A percentile compares a stretch with the other conserved stretches of the same genome.
phyloP scores from a whole-genome alignment of 2,329 filamentous ascomycete species.

The Fusarium albidum region DNA sequence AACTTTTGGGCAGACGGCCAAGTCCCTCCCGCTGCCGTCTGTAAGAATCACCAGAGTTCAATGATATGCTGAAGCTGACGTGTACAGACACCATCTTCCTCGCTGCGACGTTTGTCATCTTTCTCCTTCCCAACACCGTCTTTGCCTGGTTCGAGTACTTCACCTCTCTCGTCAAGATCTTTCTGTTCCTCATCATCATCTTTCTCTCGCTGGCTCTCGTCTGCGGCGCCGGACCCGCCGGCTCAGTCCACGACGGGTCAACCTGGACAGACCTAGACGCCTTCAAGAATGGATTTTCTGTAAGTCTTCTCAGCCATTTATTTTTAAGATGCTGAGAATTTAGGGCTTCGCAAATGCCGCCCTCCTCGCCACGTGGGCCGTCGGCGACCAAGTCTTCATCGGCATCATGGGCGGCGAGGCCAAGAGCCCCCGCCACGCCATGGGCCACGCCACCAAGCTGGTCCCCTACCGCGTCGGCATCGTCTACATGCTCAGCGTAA shows the following conservation, averaged over 20 bases:
- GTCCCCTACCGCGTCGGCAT: conserved; percentile 31
- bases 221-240: conserved; percentile 19
- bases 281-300: conserved; percentile 28
- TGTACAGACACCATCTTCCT: background rate
- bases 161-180: conserved; percentile 10
- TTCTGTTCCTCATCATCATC: conserved; percentile 9
- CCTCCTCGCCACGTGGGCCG: conserved; percentile 31
- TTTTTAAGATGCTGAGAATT: too few species aligned
- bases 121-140: background rate
- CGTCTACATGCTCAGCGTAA: conserved; percentile 30
- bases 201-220: conserved; percentile 20
- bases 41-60: conserved; percentile 1
- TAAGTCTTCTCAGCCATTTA: background rate
- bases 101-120: conserved; percentile 2
- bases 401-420: conserved; percentile 37
- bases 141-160: conserved; percentile 14
- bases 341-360: conserved; percentile 34
- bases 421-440: conserved; percentile 22
- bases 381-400: conserved; percentile 35
- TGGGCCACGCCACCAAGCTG: conserved; percentile 31
- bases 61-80: background rate
- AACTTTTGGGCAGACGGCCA: background rate
- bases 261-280: conserved; percentile 14
- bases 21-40: background rate
- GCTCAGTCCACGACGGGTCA: conserved; percentile 8